phyloP scores from a whole-genome alignment of 139 green algal genomes.

The Microglena sp. region DNA sequence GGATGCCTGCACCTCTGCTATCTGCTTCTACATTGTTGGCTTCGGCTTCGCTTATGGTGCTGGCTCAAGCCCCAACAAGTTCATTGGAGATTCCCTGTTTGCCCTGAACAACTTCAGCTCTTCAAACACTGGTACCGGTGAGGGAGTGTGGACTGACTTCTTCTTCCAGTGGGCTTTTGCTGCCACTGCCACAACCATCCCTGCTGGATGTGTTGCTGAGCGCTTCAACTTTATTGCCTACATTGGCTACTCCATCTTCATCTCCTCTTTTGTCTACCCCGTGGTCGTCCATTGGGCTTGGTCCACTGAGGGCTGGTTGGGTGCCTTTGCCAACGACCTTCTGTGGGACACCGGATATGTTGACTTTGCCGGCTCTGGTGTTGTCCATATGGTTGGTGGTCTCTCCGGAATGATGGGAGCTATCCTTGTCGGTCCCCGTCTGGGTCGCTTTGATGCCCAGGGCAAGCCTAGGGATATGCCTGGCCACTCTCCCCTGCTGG shows the following conservation, averaged over 20 bases:
- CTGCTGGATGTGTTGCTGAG: constrained; percentile 58
- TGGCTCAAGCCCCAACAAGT: too few species aligned
- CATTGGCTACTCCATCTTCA: constrained; percentile 41
- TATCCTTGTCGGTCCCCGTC: constrained; percentile 77
- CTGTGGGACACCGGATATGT: constrained; percentile 55
- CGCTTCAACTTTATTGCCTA: constrained; percentile 61
- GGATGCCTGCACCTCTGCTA: constrained; percentile 55
- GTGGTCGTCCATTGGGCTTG: constrained; percentile 61
- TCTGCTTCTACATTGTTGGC: constrained; percentile 56
- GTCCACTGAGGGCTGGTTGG: constrained; percentile 46
- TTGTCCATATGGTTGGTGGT: constrained; percentile 75
- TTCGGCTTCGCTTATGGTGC: too few species aligned
- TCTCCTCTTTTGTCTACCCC: constrained; percentile 64
- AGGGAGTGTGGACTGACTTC: too few species aligned
- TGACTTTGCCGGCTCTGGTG: constrained; percentile 64
- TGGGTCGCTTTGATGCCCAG: constrained; percentile 82
- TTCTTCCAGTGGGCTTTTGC: constrained; percentile 72
- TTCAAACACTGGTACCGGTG: too few species aligned
- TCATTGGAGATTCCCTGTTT: too few species aligned
- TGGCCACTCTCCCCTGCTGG: constrained; percentile 41
- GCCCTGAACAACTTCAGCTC: too few species aligned
- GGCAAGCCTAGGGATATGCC: constrained; percentile 61
- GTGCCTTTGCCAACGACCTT: constrained; percentile 6
- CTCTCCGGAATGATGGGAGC: constrained; percentile 20
- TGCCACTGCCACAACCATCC: constrained; percentile 58